Evolutionary conservation across 2,329 filamentous ascomycete genomes (phyloP), one percentile per base, ranked within the genome.

Genomic region (Paecilomyces formosus): DNA sequence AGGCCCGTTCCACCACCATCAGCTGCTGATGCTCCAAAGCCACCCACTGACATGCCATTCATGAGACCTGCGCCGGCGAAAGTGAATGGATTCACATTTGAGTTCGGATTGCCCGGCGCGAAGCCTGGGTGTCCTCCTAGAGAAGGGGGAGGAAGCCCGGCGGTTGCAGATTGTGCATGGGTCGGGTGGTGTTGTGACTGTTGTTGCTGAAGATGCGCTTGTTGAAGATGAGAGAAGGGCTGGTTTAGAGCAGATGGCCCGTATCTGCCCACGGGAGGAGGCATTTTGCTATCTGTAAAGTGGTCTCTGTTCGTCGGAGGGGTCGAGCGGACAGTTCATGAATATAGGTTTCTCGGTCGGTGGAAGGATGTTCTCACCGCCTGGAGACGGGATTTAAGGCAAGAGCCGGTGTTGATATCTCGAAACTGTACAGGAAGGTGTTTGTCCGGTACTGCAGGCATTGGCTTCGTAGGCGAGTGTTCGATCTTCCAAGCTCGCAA

Each of bases 71-170:
- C 75, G 28, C 82, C 79, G 2, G 82, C 71, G 24, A 77, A 61
- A 21, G 72, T 80, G 70, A 91, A 91, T 2, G 87, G 85, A 65
- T 85, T 88, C 63, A 89, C 82, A 68, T 84, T 83, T 55, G 84
- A 81, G 71, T 87, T 89, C 60, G 86, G 83, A 66, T 83, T 86
- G 62, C 70, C 74, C 39, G 75, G 68, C 13, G 86, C 84, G 72
- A 94, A 95, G 58, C 81, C 83, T 55, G 88, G 85, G 71, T 89
- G 89, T 60, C 82, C 81, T 63, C 83, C 82, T 58, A 92, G 78
- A 53, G 79, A 82, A 57, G 83, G 82, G 62, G 81, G 79, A 56
- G 80, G 81, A 2, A 84, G 76, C 55, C 76, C 76, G 54, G 75
- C 71, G 61, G 74, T 78, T 66, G 76, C 74, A 51, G 76, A 74